These are phyloP conservation scores for Brassica rapa DNA, from an alignment of 345 rosid species.

Conservation along the genomic window DNA sequence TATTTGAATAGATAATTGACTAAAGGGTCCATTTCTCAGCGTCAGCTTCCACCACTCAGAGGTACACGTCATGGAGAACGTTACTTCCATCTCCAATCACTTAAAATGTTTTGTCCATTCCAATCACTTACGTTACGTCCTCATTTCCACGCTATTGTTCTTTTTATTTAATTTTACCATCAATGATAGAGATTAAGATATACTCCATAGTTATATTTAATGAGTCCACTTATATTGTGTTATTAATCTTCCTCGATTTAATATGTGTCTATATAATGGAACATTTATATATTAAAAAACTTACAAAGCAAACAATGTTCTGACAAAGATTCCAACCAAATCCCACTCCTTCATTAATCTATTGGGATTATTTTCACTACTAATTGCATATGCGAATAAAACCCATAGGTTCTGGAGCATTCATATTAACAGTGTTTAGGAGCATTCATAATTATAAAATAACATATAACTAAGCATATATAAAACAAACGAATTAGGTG, in stretches of 20 bases:
- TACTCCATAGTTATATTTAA: neutral
- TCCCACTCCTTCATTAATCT: slow-evolving; percentile 54
- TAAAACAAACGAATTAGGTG: slow-evolving; percentile 4
- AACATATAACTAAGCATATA: slow-evolving; percentile 2
- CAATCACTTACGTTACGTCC: slow-evolving; percentile 36
- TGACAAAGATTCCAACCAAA: slow-evolving; percentile 53
- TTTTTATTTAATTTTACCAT: neutral
- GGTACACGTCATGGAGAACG: slow-evolving; percentile 57
- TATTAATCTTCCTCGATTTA: slow-evolving; percentile 17
- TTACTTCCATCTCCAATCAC: slow-evolving; percentile 39
- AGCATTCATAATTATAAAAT: neutral
- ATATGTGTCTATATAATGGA: slow-evolving; percentile 13
- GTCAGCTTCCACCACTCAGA: slow-evolving; percentile 58
- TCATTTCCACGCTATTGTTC: slow-evolving; percentile 25
- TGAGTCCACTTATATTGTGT: slow-evolving; percentile 19
- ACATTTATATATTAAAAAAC: slow-evolving; percentile 28
- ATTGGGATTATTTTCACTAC: slow-evolving; percentile 35
- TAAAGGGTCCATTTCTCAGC: slow-evolving; percentile 39
- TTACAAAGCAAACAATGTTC: slow-evolving; percentile 16
- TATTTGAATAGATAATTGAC: slow-evolving; percentile 25
- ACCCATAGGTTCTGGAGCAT: slow-evolving; percentile 5
- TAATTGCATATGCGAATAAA: slow-evolving; percentile 3
- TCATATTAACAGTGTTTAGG: neutral
- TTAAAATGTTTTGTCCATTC: slow-evolving; percentile 19
- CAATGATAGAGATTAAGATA: neutral